These are phyloP conservation scores for Trametes cinnabarina DNA, from an alignment of 768 basidiomycete genomes.

Conservation along the genomic window DNA sequence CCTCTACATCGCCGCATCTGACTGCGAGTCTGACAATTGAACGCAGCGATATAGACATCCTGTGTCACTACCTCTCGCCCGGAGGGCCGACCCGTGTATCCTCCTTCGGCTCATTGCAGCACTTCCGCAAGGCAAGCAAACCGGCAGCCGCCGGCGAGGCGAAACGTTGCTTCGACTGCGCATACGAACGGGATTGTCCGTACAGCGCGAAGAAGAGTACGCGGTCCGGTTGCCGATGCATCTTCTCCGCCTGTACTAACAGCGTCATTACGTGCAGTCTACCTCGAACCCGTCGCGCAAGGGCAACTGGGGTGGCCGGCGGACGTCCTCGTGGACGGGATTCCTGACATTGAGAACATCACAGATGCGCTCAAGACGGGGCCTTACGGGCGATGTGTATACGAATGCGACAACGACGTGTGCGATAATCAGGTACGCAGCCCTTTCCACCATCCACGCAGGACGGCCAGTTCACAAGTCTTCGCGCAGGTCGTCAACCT, in stretches of 20 bases:
- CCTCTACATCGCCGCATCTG: background rate
- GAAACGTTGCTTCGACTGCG: conserved; percentile 75
- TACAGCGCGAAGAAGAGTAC: conserved; percentile 86
- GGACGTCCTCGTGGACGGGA: conserved; percentile 66
- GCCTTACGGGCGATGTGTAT: conserved; percentile 81
- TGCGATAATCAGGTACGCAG: conserved; percentile 6
- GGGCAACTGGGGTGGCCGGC: conserved; percentile 65
- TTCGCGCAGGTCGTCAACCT: conserved; percentile 70
- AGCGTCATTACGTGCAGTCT: conserved; percentile 50
- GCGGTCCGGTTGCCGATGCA: background rate
- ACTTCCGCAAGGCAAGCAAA: conserved; percentile 74
- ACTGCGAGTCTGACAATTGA: background rate
- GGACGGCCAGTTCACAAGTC: background rate
- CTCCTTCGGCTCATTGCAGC: conserved; percentile 82
- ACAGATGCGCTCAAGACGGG: conserved; percentile 65
- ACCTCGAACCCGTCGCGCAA: conserved; percentile 67
- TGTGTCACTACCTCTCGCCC: conserved; percentile 75
- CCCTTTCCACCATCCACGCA: too few species aligned
- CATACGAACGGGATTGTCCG: conserved; percentile 67
- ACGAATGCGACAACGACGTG: conserved; percentile 77
- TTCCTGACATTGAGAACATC: conserved; percentile 86
- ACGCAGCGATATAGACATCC: conserved; percentile 76
- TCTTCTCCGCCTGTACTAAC: background rate
- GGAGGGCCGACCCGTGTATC: conserved; percentile 66
- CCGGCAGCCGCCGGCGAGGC: conserved; percentile 66